Conservation (phyloP, 2,329 filamentous ascomycete genomes). For the Corniculantispora saksenae region DNA sequence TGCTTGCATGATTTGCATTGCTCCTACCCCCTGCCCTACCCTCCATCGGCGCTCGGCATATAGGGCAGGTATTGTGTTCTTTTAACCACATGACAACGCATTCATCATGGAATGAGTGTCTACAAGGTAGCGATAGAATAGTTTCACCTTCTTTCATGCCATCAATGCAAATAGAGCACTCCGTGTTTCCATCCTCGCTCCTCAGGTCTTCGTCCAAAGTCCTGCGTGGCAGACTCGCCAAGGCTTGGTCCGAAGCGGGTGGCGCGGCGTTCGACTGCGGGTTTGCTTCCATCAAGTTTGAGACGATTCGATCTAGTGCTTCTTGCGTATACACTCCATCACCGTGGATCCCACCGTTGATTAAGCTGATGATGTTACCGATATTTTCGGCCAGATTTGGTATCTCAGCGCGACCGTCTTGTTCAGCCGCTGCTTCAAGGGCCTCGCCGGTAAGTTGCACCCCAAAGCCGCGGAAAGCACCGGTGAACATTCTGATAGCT, state of each 20-base stretch:
- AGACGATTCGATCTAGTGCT: constrained; percentile 84
- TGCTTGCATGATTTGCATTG: background rate
- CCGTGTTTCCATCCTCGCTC: constrained; percentile 64
- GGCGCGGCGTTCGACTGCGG: constrained; percentile 75
- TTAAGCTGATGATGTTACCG: constrained; percentile 49
- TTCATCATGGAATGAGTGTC: constrained; percentile 87
- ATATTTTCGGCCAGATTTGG: constrained; percentile 55
- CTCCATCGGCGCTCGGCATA: constrained; percentile 67
- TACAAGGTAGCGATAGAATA: constrained; percentile 79
- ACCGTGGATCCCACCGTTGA: constrained; percentile 56
- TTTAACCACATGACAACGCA: constrained; percentile 83
- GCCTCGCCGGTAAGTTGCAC: constrained; percentile 1
- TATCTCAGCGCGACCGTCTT: constrained; percentile 24
- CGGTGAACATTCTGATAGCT: background rate
- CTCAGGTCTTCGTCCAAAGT: constrained; percentile 71
- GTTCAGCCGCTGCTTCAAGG: constrained; percentile 7
- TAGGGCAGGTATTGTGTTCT: constrained; percentile 91
- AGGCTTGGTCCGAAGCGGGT: constrained; percentile 75
- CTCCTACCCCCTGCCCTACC: no score
- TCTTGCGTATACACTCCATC: constrained; percentile 92
- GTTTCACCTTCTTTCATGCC: constrained; percentile 71
- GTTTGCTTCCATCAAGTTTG: constrained; percentile 83
- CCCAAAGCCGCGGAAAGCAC: constrained; percentile 13
- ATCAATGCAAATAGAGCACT: constrained; percentile 96
- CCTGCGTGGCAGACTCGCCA: constrained; percentile 71